These are phyloP conservation scores for Tuber melanosporum DNA, from an alignment of 495 filamentous ascomycete species.

Conservation along the genomic window DNA sequence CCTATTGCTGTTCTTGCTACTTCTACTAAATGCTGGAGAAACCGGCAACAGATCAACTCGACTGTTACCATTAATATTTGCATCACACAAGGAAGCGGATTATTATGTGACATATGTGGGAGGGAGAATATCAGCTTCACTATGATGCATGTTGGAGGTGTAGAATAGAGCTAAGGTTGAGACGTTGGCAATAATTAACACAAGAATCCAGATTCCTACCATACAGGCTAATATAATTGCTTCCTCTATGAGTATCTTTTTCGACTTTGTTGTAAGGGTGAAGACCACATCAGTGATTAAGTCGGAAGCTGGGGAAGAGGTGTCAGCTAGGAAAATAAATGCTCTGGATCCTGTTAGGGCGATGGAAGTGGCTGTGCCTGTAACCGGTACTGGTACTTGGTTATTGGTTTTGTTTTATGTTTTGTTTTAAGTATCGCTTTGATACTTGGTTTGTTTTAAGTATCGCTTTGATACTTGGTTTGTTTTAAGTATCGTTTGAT, in stretches of 20 bases:
- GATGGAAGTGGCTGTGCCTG: conserved; percentile 63
- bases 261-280: conserved; percentile 58
- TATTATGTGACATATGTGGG: neutral
- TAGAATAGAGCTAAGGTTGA: conserved; percentile 55
- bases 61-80: neutral
- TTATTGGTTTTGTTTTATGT: too few relatives aligned
- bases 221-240: conserved; percentile 67
- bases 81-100: neutral
- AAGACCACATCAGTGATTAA: conserved; percentile 70
- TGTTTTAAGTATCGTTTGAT: too few relatives aligned
- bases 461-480: too few relatives aligned
- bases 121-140: conserved; percentile 46
- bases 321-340: conserved; percentile 67
- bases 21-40: conserved; percentile 24
- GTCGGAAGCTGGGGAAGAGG: conserved; percentile 62
- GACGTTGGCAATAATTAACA: conserved; percentile 64
- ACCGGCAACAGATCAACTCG: neutral
- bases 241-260: conserved; percentile 61
- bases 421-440: too few relatives aligned
- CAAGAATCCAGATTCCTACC: conserved; percentile 65
- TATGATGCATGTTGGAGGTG: conserved; percentile 50
- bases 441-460: too few relatives aligned
- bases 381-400: too few relatives aligned
- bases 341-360: conserved; percentile 50
- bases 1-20: conserved; percentile 7